Evolutionary conservation across 2,329 filamentous ascomycete genomes (phyloP).

Genomic region (Gnomoniopsis smithogilvyi): DNA sequence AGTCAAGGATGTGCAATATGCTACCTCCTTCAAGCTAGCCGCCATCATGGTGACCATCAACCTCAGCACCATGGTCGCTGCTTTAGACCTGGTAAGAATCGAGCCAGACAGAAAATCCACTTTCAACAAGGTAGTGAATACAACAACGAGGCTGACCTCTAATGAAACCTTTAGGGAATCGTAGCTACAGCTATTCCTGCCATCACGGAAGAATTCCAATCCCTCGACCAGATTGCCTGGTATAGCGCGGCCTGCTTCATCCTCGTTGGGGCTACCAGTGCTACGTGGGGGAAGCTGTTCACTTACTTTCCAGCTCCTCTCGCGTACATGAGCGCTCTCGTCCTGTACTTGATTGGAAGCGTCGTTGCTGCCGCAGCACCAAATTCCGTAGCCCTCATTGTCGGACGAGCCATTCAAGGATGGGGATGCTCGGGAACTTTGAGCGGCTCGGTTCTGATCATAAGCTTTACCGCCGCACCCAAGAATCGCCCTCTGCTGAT

Average conservation of each 20-base stretch:
- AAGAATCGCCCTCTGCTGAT: conserved; percentile 7
- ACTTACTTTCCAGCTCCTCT: background rate
- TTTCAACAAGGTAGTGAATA: background rate
- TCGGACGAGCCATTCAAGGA: conserved; percentile 14
- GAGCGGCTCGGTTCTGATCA: conserved; percentile 13
- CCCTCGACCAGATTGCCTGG: conserved; percentile 4
- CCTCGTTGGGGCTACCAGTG: background rate
- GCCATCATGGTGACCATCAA: background rate
- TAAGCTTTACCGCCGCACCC: conserved; percentile 6
- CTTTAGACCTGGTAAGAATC: background rate
- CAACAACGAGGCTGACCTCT: background rate
- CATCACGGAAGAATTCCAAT: conserved; percentile 12
- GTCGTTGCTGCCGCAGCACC: conserved; percentile 7
- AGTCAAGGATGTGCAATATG: background rate
- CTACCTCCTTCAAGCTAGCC: background rate
- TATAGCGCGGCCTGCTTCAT: conserved; percentile 1
- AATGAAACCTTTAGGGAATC: no score
- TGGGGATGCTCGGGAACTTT: conserved; percentile 1
- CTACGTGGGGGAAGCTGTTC: conserved; percentile 7
- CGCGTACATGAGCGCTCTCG: background rate
- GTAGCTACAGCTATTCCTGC: conserved; percentile 13
- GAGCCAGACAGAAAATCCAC: background rate
- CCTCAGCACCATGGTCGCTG: background rate
- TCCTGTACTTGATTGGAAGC: conserved; percentile 9
- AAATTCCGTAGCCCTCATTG: conserved; percentile 11